These are phyloP conservation scores for Dinochytrium kinnereticum DNA, from an alignment of 371 early-diverging fungal genomes.

Conservation along the genomic window DNA sequence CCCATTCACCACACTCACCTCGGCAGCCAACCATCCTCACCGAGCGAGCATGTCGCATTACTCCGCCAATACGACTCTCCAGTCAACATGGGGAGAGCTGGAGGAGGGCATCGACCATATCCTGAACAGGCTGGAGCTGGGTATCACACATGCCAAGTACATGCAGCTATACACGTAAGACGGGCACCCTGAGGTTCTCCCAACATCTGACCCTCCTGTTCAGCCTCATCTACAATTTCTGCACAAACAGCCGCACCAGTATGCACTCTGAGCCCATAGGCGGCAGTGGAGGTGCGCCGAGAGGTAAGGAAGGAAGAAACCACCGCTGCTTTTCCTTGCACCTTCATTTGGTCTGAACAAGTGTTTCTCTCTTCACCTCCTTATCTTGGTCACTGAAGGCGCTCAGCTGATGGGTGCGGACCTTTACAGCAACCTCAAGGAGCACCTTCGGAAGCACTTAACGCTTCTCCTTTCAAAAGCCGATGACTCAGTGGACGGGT, in stretches of 20 bases:
- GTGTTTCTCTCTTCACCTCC: no score
- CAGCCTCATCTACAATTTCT: slow-evolving; percentile 86
- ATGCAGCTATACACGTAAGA: slow-evolving; percentile 89
- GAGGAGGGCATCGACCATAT: slow-evolving; percentile 81
- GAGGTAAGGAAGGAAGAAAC: no score
- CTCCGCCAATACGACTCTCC: slow-evolving; percentile 23
- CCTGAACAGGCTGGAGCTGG: slow-evolving; percentile 76
- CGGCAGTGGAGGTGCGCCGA: neutral
- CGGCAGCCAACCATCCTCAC: no score
- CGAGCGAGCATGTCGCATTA: no score
- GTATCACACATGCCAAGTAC: slow-evolving; percentile 74
- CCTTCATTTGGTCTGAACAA: neutral
- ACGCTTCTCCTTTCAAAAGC: slow-evolving; percentile 43
- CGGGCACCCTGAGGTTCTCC: neutral
- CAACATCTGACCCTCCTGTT: neutral
- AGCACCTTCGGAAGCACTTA: slow-evolving; percentile 77
- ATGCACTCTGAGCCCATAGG: slow-evolving; percentile 2
- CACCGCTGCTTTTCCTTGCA: slow-evolving; percentile 17
- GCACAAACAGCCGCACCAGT: slow-evolving; percentile 56
- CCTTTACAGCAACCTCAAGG: slow-evolving; percentile 76
- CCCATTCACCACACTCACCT: neutral
- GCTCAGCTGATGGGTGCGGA: slow-evolving; percentile 87
- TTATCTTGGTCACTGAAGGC: slow-evolving; percentile 40
- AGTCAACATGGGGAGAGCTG: slow-evolving; percentile 74
- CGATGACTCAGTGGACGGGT: slow-evolving; percentile 73